Evolutionary conservation across 176 grass and related monocot species (phyloP).

Genomic region (Lolium perenne): DNA sequence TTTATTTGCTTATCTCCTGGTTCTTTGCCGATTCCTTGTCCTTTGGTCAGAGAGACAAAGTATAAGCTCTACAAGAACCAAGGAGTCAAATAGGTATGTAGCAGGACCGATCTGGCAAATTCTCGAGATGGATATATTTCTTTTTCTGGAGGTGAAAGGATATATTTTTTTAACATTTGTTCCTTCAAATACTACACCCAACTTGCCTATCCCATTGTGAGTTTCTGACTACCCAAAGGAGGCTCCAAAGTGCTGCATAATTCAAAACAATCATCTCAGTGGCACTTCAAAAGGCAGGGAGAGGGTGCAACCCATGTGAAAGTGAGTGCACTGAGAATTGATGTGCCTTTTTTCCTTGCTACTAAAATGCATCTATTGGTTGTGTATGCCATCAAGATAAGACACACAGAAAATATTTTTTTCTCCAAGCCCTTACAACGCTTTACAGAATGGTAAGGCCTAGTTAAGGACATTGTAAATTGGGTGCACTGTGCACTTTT

Average conservation of each 20-base stretch:
- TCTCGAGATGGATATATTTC: conserved; percentile 46
- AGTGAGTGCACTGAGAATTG: conserved; percentile 61
- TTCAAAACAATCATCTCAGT: conserved; percentile 72
- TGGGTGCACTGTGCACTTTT: conserved; percentile 35
- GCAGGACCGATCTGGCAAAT: conserved; percentile 59
- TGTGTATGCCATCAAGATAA: conserved; percentile 56
- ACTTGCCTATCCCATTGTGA: conserved; percentile 31
- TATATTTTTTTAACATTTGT: conserved; percentile 41
- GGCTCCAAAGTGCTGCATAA: conserved; percentile 46
- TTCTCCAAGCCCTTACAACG: conserved; percentile 20
- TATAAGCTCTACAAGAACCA: conserved; percentile 47
- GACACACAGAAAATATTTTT: conserved; percentile 20
- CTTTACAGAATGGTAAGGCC: conserved; percentile 46
- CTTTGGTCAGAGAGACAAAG: conserved; percentile 47
- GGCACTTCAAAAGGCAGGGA: conserved; percentile 55
- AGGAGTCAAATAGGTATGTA: conserved; percentile 50
- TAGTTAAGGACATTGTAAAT: conserved; percentile 46
- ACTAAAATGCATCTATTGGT: conserved; percentile 52
- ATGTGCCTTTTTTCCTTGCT: conserved; percentile 40
- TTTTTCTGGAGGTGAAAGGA: conserved; percentile 11
- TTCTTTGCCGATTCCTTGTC: conserved; percentile 37
- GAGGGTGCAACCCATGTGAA: conserved; percentile 66
- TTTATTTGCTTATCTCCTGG: conserved; percentile 20
- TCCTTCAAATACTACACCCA: conserved; percentile 15
- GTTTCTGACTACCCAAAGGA: conserved; percentile 43